Conservation (phyloP, 2,329 filamentous ascomycete species). For the Tympanopsis confertula region DNA sequence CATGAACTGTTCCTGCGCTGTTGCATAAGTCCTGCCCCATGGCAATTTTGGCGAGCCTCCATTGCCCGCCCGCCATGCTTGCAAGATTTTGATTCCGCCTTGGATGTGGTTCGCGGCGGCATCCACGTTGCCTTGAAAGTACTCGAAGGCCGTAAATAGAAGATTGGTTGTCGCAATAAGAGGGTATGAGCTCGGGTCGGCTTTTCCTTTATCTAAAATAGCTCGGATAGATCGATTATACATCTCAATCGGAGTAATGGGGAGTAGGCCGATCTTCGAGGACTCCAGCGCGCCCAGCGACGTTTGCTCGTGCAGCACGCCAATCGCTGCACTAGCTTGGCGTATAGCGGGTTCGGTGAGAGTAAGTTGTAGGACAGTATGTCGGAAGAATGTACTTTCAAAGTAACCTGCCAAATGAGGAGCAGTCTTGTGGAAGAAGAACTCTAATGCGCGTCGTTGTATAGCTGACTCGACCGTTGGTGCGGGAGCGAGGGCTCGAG, state of each 20-base stretch:
- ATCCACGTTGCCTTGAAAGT: neutral
- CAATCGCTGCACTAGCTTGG: neutral
- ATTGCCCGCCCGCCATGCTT: neutral
- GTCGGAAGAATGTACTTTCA: neutral
- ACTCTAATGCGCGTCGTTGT: neutral
- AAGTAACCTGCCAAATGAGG: neutral
- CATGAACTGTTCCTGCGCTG: constrained; percentile 6
- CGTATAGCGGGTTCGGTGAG: neutral
- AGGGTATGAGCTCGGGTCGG: neutral
- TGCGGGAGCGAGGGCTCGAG: no score
- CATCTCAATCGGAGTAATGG: neutral
- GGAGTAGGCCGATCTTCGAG: no score
- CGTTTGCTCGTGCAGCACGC: no score
- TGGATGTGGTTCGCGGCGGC: neutral
- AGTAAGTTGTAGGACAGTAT: neutral
- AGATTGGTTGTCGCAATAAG: neutral
- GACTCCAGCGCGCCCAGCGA: no score
- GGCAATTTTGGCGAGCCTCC: no score
- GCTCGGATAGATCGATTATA: neutral
- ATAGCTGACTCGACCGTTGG: no score
- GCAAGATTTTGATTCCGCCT: neutral
- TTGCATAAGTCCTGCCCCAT: constrained; percentile 2
- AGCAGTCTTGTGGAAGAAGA: neutral
- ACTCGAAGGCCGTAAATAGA: neutral
- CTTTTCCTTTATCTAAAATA: neutral